Conservation (phyloP, 805 yeast genomes). For the Millerago galiae region DNA sequence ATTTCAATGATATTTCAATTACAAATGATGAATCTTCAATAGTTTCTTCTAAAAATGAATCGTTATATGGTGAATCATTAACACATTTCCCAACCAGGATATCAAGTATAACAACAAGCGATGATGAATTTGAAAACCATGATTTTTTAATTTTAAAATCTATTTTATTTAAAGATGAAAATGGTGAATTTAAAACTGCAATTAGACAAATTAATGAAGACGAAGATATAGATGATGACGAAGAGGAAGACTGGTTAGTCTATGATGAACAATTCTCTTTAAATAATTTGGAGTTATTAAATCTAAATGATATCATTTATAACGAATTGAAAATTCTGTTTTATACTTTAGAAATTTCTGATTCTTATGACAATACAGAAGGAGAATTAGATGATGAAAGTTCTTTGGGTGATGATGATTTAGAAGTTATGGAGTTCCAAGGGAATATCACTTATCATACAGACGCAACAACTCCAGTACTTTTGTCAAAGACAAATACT, state of each 20-base stretch:
- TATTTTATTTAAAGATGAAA: conserved; percentile 17
- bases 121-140: conserved; percentile 3
- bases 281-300: conserved; percentile 29
- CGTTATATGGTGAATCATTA: background rate
- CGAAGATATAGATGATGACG: background rate
- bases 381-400: conserved; percentile 8
- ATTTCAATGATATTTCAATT: background rate
- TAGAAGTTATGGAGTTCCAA: conserved; percentile 22
- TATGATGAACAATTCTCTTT: conserved; percentile 33
- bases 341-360: conserved; percentile 19
- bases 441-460: conserved; percentile 15
- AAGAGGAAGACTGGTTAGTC: conserved; percentile 33
- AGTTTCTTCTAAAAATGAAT: background rate
- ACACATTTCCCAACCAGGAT: conserved; percentile 12
- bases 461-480: conserved; percentile 13
- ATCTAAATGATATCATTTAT: conserved; percentile 29
- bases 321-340: conserved; percentile 28
- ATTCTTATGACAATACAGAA: conserved; percentile 3
- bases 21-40: conserved; percentile 6
- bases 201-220: conserved; percentile 16
- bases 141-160: conserved; percentile 15
- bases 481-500: conserved; percentile 20
- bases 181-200: conserved; percentile 18
- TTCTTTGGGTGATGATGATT: conserved; percentile 6
- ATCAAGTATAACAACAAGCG: background rate